Evolutionary conservation across 176 grass and related monocot species (phyloP).

Genomic region (Coix lacrymajobi): DNA sequence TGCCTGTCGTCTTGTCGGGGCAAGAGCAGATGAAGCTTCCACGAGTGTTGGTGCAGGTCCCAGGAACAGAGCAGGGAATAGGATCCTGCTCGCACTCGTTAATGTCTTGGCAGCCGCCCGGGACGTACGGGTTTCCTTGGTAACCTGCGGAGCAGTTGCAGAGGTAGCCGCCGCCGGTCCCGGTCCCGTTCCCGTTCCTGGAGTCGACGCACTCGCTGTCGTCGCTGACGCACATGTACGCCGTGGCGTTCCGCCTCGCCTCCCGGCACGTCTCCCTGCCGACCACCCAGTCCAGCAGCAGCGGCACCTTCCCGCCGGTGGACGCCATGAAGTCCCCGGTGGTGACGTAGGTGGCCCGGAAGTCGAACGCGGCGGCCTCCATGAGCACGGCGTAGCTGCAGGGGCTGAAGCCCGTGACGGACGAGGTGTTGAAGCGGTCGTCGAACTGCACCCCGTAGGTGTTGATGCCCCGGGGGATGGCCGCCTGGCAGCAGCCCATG

Average conservation of each 20-base stretch:
- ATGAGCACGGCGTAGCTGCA: constrained; percentile 52
- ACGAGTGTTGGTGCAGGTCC: constrained; percentile 31
- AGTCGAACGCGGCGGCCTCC: constrained; percentile 40
- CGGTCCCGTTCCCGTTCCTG: no score
- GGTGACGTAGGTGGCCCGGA: constrained; percentile 33
- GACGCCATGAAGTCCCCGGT: background rate
- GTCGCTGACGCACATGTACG: constrained; percentile 35
- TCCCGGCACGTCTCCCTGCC: constrained; percentile 24
- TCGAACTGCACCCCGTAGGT: constrained; percentile 20
- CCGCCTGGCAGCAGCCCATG: constrained; percentile 63
- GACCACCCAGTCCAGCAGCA: constrained; percentile 55
- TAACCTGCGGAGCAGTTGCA: constrained; percentile 49
- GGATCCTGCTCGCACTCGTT: constrained; percentile 35
- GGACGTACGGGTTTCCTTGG: constrained; percentile 56
- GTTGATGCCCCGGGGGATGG: constrained; percentile 40
- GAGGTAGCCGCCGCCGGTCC: constrained; percentile 36
- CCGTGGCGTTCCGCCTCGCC: constrained; percentile 5
- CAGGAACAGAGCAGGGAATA: constrained; percentile 39
- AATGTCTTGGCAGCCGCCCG: constrained; percentile 46
- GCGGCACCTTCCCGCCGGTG: constrained; percentile 17
- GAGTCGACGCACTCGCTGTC: constrained; percentile 27
- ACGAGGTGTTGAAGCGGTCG: constrained; percentile 5
- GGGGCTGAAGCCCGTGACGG: background rate
- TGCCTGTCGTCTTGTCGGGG: constrained; percentile 12
- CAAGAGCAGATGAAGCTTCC: constrained; percentile 44